A percentile compares a stretch with the other conserved stretches of the same genome.
Conservation (phyloP, 108 stramenopile genomes). For the Cyclotella sp. region DNA sequence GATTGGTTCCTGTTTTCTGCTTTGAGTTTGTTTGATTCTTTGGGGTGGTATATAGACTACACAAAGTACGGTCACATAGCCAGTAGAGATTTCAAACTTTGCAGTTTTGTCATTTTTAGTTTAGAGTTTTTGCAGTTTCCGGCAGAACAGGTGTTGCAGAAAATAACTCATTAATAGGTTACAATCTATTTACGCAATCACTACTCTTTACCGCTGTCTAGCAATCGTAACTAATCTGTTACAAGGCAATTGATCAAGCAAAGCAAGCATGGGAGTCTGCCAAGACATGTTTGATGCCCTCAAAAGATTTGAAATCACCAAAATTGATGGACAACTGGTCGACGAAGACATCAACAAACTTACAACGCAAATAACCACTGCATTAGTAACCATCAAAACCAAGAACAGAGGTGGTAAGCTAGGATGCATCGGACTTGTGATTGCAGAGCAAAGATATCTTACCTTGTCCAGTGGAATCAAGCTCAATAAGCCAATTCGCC, state of each 20-base stretch:
- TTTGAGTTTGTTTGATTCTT: no score
- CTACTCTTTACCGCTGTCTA: neutral
- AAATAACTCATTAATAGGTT: no score
- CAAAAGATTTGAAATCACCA: constrained; percentile 3
- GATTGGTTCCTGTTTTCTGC: no score
- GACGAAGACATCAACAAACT: constrained; percentile 19
- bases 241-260: no score
- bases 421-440: constrained; percentile 15
- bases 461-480: neutral
- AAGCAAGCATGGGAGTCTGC: neutral
- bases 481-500: neutral
- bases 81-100: no score
- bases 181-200: no score
- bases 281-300: neutral
- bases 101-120: no score
- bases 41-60: no score
- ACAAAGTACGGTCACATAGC: no score
- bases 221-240: no score
- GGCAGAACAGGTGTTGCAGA: no score
- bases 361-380: constrained; percentile 6
- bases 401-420: constrained; percentile 4
- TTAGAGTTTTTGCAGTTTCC: no score
- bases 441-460: constrained; percentile 10
- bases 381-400: constrained; percentile 4
- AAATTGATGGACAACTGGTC: constrained; percentile 21